These are phyloP conservation scores for Rutstroemia sp. DNA, from an alignment of 2,329 filamentous ascomycete species.

Conservation along the genomic window DNA sequence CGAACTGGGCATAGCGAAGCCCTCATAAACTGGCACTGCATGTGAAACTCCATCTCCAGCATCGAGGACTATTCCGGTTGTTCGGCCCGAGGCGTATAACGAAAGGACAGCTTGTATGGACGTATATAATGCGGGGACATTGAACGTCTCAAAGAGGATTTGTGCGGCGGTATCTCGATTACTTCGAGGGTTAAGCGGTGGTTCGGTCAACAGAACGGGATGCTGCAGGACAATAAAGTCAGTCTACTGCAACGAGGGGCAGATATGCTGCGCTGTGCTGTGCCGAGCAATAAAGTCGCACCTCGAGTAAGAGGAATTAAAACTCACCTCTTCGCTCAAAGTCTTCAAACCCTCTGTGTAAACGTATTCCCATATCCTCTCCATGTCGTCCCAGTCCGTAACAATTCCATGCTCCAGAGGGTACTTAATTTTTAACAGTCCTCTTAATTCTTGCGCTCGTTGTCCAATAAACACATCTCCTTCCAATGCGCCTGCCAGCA, in stretches of 20 bases:
- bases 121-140: constrained; percentile 91
- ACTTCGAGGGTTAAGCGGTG: constrained; percentile 86
- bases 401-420: constrained; percentile 96
- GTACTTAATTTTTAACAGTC: constrained; percentile 90
- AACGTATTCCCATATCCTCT: constrained; percentile 97
- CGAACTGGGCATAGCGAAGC: constrained; percentile 92
- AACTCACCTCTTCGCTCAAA: constrained; percentile 81
- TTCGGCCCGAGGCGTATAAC: constrained; percentile 90
- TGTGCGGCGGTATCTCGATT: constrained; percentile 96
- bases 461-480: constrained; percentile 96
- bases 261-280: no score
- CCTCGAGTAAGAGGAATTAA: neutral
- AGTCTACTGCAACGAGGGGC: neutral
- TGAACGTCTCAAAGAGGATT: constrained; percentile 98
- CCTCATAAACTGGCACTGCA: constrained; percentile 94
- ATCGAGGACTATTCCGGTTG: constrained; percentile 92
- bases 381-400: constrained; percentile 99
- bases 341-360: constrained; percentile 96
- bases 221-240: constrained; percentile 46
- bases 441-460: constrained; percentile 78
- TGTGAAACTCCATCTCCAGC: constrained; percentile 95
- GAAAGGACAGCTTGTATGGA: constrained; percentile 96
- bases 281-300: neutral
- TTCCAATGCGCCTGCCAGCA: constrained; percentile 92
- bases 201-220: constrained; percentile 91